These are phyloP conservation scores for Penicillium psychrofluorescens DNA, from an alignment of 495 filamentous ascomycete genomes.

Conservation along the genomic window DNA sequence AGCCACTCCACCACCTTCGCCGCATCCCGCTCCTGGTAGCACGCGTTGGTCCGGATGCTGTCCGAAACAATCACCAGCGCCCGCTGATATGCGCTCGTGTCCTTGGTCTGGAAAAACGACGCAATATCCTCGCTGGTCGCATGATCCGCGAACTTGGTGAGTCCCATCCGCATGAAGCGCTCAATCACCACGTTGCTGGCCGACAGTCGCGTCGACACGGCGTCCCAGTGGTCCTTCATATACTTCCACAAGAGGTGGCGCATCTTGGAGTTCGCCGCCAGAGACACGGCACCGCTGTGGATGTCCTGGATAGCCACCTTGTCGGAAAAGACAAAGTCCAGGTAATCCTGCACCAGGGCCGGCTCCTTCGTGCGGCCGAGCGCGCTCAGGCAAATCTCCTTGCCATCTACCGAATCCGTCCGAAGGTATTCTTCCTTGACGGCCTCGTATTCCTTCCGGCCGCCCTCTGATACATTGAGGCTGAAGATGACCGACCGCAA, in stretches of 20 bases:
- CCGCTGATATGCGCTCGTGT: constrained; percentile 73
- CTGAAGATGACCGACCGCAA: constrained; percentile 75
- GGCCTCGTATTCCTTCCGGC: constrained; percentile 57
- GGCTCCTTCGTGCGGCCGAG: constrained; percentile 68
- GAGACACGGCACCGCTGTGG: constrained; percentile 65
- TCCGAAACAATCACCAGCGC: constrained; percentile 73
- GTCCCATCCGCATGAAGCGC: constrained; percentile 68
- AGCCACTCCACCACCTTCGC: constrained; percentile 65
- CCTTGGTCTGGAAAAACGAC: constrained; percentile 74
- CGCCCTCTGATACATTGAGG: constrained; percentile 62
- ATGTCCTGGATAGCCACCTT: constrained; percentile 74
- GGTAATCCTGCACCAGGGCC: constrained; percentile 59
- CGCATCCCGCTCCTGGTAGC: constrained; percentile 69
- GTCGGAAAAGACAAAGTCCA: constrained; percentile 76
- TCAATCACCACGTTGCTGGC: constrained; percentile 81
- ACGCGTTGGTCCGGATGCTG: constrained; percentile 67
- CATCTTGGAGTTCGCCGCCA: constrained; percentile 63
- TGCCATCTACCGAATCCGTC: constrained; percentile 80
- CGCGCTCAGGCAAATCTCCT: constrained; percentile 71
- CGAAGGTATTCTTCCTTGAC: constrained; percentile 76
- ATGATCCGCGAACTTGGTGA: constrained; percentile 68
- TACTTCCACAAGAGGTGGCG: constrained; percentile 75
- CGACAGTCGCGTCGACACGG: constrained; percentile 58
- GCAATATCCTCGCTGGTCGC: constrained; percentile 69
- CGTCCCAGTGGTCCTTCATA: constrained; percentile 70